Base-by-base conservation (phyloP, 495 filamentous ascomycete genomes). In the Neohortaea acidophila region DNA sequence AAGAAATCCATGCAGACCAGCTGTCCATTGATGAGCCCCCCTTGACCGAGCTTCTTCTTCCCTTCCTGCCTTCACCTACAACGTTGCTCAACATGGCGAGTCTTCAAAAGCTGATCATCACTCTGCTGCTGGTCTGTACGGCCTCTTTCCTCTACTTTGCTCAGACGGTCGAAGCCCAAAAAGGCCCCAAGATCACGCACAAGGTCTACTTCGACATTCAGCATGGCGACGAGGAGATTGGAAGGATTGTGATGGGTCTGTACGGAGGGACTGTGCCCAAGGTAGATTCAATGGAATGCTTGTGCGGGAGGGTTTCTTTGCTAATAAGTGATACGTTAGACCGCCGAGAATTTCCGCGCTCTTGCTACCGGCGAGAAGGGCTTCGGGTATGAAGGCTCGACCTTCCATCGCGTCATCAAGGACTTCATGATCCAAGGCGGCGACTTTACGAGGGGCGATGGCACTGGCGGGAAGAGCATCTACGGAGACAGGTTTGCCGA, bases 401-500 rank as follows among this genome's bases (percentile, higher is more conserved):
- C 63, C 58, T 97, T 97, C 79, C 89, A 97, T 74, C 82, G 89
- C 64, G 91, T 97, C 54, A 97, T 97, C 68, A 85, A 87, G 68
- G 54, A 79, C 40, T 97, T 97, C 69, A 97, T 97, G 89, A 94
- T 94, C 59, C 89, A 97, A 66, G 89, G 89, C 58, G 89, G 91
- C 65, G 91, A 99, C 66, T 99, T 99, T 67, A 99, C 91, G 60
- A 83, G 77, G 45, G 77, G 77, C 48, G 86, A 99, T 56, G 87
- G 86, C 53, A 94, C 86, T 56, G 89, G 89, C 59, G 89, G 89
- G 53, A 94, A 94, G 73, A 93, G 85, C 30, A 81, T 97, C 66
- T 97, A 96, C 60, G 89, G 89, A 51, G 71, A 77, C 47, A 93
- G 87, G 66, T 97, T 96, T 64, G 54, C 70, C 36, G 89, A 97